phyloP scores from a whole-genome alignment of 2,329 filamentous ascomycete genomes.

The Dryadomyces sulphureus region DNA sequence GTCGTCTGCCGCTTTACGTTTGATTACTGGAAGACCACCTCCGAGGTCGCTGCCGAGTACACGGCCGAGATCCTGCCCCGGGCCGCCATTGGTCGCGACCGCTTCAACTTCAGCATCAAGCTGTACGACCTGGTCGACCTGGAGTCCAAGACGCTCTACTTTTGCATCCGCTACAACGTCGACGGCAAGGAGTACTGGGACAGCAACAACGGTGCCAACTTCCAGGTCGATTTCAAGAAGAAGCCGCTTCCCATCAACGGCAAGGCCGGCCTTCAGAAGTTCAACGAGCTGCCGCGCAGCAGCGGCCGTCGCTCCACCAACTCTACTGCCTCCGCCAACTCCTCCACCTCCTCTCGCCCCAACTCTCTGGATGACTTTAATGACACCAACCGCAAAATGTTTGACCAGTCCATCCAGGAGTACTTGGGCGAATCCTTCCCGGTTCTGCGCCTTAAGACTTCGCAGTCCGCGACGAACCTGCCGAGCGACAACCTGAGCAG shows the following conservation, averaged over 20 bases:
- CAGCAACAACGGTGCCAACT: slow-evolving; percentile 78
- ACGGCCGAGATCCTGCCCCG: slow-evolving; percentile 60
- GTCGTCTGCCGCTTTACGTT: slow-evolving; percentile 91
- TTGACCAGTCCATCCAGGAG: slow-evolving; percentile 44
- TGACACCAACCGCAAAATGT: slow-evolving; percentile 40
- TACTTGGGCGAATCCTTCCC: slow-evolving; percentile 47
- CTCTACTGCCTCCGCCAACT: slow-evolving; percentile 23
- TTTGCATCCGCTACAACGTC: slow-evolving; percentile 81
- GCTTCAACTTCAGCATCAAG: slow-evolving; percentile 91
- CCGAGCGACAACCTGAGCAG: slow-evolving; percentile 46
- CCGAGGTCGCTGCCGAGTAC: slow-evolving; percentile 83
- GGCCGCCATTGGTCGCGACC: slow-evolving; percentile 52
- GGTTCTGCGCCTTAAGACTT: slow-evolving; percentile 54
- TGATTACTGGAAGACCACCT: slow-evolving; percentile 98
- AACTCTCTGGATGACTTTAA: slow-evolving; percentile 59
- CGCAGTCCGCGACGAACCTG: slow-evolving; percentile 47
- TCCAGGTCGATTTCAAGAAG: slow-evolving; percentile 86
- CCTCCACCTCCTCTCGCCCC: slow-evolving; percentile 28
- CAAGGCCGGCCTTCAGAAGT: slow-evolving; percentile 25
- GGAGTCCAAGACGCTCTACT: slow-evolving; percentile 80
- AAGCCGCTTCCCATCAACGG: slow-evolving; percentile 50
- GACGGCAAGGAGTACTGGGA: slow-evolving; percentile 86
- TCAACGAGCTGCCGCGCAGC: slow-evolving; percentile 49
- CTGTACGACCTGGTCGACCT: slow-evolving; percentile 81
- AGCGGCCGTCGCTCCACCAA: slow-evolving; percentile 42